Conservation (phyloP, 1,284 basidiomycete species). For the Trametes pubescens region DNA sequence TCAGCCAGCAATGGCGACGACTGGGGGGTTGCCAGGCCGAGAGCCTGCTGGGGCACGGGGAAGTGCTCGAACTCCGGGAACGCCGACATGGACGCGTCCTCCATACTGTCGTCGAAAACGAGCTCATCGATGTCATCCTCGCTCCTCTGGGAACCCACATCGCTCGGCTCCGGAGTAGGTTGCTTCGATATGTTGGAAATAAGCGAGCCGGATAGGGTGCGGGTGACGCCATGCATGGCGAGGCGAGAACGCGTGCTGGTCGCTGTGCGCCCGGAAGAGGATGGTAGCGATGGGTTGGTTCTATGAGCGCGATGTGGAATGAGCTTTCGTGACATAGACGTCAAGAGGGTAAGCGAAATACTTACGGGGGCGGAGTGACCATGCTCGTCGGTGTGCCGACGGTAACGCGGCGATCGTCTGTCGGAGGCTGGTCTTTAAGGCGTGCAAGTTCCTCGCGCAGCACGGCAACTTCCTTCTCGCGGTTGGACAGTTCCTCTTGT, state of each 20-base stretch:
- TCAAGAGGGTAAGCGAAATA: background rate
- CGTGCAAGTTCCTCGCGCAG: slow-evolving; percentile 40
- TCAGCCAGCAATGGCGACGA: slow-evolving; percentile 19
- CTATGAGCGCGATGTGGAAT: slow-evolving; percentile 6
- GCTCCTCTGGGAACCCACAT: slow-evolving; percentile 36
- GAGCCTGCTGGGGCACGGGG: background rate
- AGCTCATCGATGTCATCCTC: slow-evolving; percentile 25
- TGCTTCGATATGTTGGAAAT: slow-evolving; percentile 56
- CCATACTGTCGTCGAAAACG: slow-evolving; percentile 12
- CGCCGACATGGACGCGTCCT: slow-evolving; percentile 15
- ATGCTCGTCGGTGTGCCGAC: slow-evolving; percentile 16
- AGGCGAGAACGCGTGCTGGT: slow-evolving; percentile 10
- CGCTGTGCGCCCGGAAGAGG: slow-evolving; percentile 5
- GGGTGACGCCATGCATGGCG: slow-evolving; percentile 38
- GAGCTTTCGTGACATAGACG: background rate
- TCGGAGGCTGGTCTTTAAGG: slow-evolving; percentile 17
- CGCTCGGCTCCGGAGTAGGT: slow-evolving; percentile 58
- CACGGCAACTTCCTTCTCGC: slow-evolving; percentile 42
- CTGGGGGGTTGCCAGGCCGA: slow-evolving; percentile 24
- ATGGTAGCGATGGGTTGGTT: slow-evolving; percentile 17
- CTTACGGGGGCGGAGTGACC: slow-evolving; percentile 27
- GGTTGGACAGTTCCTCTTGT: slow-evolving; percentile 40
- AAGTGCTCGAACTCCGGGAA: slow-evolving; percentile 12
- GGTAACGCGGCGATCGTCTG: slow-evolving; percentile 6
- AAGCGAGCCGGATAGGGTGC: slow-evolving; percentile 56